Conservation (phyloP, 192 early-diverging fungal genomes). For the Pilobolus umbonatus region DNA sequence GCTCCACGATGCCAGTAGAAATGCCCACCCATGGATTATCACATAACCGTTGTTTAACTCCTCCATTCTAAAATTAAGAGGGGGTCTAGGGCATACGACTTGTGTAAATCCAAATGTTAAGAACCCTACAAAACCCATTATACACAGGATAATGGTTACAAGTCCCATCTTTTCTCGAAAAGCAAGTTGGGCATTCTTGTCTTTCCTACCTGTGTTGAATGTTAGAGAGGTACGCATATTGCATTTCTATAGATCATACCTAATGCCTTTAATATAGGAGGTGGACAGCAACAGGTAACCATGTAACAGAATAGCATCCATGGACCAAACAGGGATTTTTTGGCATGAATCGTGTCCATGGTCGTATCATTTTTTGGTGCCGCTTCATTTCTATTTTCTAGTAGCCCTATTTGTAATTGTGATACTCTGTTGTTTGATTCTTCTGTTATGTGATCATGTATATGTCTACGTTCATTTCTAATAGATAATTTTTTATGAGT, state of each 20-base stretch:
- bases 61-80: conserved; percentile 36
- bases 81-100: conserved; percentile 49
- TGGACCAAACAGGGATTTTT: no score
- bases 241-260: conserved; percentile 24
- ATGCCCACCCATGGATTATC: conserved; percentile 61
- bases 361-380: conserved; percentile 13
- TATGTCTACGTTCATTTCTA: background rate
- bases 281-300: conserved; percentile 48
- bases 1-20: conserved; percentile 45
- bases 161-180: conserved; percentile 92
- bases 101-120: conserved; percentile 80
- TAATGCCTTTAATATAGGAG: conserved; percentile 36
- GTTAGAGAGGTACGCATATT: background rate
- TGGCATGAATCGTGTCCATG: no score
- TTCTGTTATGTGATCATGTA: background rate
- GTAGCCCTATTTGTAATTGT: no score
- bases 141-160: conserved; percentile 70
- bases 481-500: conserved; percentile 16
- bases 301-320: conserved; percentile 47
- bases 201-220: conserved; percentile 49
- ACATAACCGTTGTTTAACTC: conserved; percentile 37
- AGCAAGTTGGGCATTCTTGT: conserved; percentile 62
- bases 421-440: background rate
- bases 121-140: conserved; percentile 75
- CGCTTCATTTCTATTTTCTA: no score